Evolutionary conservation across 306 rosid species (phyloP), one percentile per base, ranked within the genome.

Genomic region (Leucaena leucocephala): DNA sequence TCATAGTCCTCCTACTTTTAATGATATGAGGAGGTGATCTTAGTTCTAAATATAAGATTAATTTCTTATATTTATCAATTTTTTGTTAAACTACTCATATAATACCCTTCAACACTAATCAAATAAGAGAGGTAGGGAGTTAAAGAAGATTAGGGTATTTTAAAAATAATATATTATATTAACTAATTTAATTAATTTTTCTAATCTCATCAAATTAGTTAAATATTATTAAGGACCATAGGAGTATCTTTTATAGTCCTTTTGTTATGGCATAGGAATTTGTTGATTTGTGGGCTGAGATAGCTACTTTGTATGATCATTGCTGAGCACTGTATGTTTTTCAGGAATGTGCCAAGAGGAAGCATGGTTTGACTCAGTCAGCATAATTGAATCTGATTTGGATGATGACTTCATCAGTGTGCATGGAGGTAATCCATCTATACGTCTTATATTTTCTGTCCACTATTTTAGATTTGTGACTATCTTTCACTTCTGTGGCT

Each of bases 391-490:
- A 5, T 88, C 98, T 61, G 98, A 94, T 80, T 90, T 92, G 43
- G 97, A 91, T 84, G 98, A 94, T 44, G 98, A 94, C 11, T 94
- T 86, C 90, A 74, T 83, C 46, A 94, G 97, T 62, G 97, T 92
- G 44, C 94, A 87, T 91, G 98, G 91, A 87, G 98, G 97, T 94
- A 46, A 12, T 46, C 16, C 16, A 46, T 13, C 52, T 9, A 12
- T 12, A 10, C 3, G 52, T 12, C 16, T 46, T 46, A 46, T 12
- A 10, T 45, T 45, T 10, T 45, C 15, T 45, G 15, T 6, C 49
- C 0, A 45, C 5, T 9, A 42, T 42, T 44, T 12, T 11, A 46
- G 16, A 46, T 46, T 46, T 14, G 52, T 12, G 52, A 46, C 52
- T 1, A 46, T 46, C 52, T 79, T 57, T 68, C 17, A 69, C 48